A percentile compares a stretch with the other conserved stretches of the same genome.
Evolutionary conservation across 1,284 basidiomycete species (phyloP).

Genomic region (Naganishia liquefaciens): DNA sequence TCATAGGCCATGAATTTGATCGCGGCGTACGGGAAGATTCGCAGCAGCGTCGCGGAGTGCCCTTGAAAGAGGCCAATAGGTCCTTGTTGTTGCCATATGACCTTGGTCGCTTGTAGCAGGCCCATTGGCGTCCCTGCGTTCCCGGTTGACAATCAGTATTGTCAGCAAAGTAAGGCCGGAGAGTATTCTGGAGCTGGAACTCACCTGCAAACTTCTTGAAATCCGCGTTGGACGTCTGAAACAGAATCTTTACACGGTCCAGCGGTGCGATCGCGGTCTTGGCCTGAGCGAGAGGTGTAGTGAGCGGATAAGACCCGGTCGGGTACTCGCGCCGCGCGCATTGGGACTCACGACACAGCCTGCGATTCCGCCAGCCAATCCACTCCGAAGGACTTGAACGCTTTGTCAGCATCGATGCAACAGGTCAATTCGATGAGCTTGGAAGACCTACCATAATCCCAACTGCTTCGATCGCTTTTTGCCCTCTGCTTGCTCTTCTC

Average conservation of each 20-base stretch:
- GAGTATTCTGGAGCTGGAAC: constrained; percentile 28
- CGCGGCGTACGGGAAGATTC: constrained; percentile 89
- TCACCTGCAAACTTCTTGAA: constrained; percentile 88
- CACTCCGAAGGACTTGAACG: constrained; percentile 55
- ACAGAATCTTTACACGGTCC: constrained; percentile 97
- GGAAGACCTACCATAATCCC: constrained; percentile 62
- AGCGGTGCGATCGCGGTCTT: constrained; percentile 97
- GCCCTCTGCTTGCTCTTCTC: constrained; percentile 58
- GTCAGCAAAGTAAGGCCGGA: background rate
- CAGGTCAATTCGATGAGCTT: no score
- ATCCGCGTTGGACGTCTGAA: constrained; percentile 95
- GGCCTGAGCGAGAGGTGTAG: constrained; percentile 60
- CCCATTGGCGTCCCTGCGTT: constrained; percentile 55
- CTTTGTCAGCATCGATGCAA: background rate
- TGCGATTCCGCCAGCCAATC: constrained; percentile 86
- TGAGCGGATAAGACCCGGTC: background rate
- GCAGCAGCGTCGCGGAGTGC: constrained; percentile 79
- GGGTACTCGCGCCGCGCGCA: constrained; percentile 4
- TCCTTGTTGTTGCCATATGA: constrained; percentile 75
- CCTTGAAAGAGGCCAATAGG: constrained; percentile 86
- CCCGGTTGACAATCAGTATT: background rate
- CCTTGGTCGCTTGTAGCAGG: constrained; percentile 73
- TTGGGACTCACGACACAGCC: constrained; percentile 78
- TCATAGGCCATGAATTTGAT: constrained; percentile 99
- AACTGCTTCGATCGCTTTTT: constrained; percentile 65